Evolutionary conservation across 805 yeast species (phyloP).

Genomic region (Ogataea henricii): DNA sequence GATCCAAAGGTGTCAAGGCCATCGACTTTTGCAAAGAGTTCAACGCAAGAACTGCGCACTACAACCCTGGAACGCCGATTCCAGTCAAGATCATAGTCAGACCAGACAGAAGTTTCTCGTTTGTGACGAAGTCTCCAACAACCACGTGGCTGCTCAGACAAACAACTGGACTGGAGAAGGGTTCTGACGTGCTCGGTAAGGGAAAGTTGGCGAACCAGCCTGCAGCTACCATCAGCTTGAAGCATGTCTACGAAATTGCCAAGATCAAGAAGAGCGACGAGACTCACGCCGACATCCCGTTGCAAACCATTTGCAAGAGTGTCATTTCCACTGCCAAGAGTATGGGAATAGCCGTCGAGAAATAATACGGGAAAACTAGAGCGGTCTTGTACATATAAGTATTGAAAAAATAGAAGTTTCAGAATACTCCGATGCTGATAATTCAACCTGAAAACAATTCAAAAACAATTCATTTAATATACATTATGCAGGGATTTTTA

Average conservation of each 20-base stretch:
- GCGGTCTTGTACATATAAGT: too few species aligned
- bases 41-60: slow-evolving; percentile 92
- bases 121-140: slow-evolving; percentile 88
- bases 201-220: slow-evolving; percentile 47
- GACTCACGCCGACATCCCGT: slow-evolving; percentile 66
- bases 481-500: slow-evolving; percentile 10
- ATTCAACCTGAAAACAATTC: slow-evolving; percentile 1
- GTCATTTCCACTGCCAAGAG: slow-evolving; percentile 87
- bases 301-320: slow-evolving; percentile 78
- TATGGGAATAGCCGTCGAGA: slow-evolving; percentile 74
- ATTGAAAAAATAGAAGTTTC: too few species aligned
- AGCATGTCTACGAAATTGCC: slow-evolving; percentile 94
- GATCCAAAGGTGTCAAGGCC: slow-evolving; percentile 98
- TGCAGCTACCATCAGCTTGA: slow-evolving; percentile 56
- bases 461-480: slow-evolving; percentile 7
- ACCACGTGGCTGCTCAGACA: slow-evolving; percentile 83
- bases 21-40: slow-evolving; percentile 98
- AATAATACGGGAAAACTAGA: slow-evolving; percentile 6
- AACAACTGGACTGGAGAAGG: slow-evolving; percentile 80
- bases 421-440: background rate
- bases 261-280: slow-evolving; percentile 88
- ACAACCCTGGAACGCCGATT: slow-evolving; percentile 82
- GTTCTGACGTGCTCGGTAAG: slow-evolving; percentile 69
- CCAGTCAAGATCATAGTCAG: slow-evolving; percentile 83
- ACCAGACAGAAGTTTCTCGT: slow-evolving; percentile 89